Evolutionary conservation across 176 grass and related monocot genomes (phyloP).

Genomic region (Poa pratensis): DNA sequence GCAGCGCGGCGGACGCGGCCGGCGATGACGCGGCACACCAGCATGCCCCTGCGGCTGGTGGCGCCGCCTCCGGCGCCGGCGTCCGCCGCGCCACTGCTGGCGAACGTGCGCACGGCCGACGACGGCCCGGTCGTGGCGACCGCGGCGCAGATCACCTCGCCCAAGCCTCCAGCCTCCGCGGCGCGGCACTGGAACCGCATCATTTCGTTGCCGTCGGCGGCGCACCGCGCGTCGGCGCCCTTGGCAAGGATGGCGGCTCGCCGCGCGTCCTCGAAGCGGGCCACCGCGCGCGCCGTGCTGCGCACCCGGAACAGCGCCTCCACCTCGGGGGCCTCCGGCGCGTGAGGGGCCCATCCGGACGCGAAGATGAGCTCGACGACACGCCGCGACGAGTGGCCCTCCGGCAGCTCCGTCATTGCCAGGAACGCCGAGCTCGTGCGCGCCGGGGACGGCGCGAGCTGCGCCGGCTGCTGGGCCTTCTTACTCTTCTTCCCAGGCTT

Average conservation of each 20-base stretch:
- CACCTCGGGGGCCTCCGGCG: not conserved
- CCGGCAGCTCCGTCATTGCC: slow-evolving; percentile 50
- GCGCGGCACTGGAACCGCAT: slow-evolving; percentile 62
- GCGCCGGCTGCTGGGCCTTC: not conserved
- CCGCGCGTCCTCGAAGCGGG: slow-evolving; percentile 50
- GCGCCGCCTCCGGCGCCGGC: not conserved
- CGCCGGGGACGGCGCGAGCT: not conserved
- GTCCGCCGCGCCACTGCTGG: slow-evolving; percentile 48
- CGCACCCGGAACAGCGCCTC: slow-evolving; percentile 60
- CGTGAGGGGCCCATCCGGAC: slow-evolving; percentile 18
- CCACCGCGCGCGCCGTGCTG: slow-evolving; percentile 42
- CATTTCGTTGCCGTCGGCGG: slow-evolving; percentile 61
- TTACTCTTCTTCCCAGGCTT: not conserved
- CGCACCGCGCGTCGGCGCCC: slow-evolving; percentile 37
- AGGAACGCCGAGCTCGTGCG: slow-evolving; percentile 26
- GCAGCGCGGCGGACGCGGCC: slow-evolving; percentile 28
- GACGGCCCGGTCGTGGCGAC: not conserved
- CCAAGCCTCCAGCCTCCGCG: not conserved
- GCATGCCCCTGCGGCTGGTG: slow-evolving; percentile 37
- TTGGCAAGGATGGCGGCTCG: slow-evolving; percentile 1
- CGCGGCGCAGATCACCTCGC: slow-evolving; percentile 34
- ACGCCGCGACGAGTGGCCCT: slow-evolving; percentile 47
- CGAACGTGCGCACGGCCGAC: slow-evolving; percentile 47
- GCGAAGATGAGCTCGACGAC: slow-evolving; percentile 57
- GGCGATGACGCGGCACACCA: slow-evolving; percentile 59